Conservation (phyloP, 352 stramenopile species). For the Phytophthora tubulina region DNA sequence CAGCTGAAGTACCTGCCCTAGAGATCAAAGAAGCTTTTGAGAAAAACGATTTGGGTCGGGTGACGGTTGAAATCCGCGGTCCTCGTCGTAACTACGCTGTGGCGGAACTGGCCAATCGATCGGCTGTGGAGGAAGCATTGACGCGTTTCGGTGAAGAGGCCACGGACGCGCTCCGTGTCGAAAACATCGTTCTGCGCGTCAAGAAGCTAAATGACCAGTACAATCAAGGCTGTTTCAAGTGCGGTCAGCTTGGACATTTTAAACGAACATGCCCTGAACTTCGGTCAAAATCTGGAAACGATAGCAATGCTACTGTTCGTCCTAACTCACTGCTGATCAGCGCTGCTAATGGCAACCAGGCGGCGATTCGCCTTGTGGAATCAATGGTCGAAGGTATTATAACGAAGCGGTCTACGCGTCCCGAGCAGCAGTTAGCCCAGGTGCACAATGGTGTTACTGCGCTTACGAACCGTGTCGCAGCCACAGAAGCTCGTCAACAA, state of each 20-base stretch:
- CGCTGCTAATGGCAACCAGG: not conserved
- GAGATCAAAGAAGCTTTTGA: not conserved
- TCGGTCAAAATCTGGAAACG: not conserved
- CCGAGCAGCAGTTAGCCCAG: not conserved
- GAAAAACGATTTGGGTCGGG: not conserved
- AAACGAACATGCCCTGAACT: not conserved
- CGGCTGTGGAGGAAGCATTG: not conserved
- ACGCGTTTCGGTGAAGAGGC: not conserved
- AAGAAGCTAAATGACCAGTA: not conserved
- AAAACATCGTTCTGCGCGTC: not conserved
- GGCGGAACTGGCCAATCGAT: not conserved
- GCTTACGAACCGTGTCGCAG: too few relatives aligned
- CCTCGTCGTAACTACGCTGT: not conserved
- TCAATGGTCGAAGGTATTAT: constrained; percentile 8
- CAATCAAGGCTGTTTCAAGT: not conserved
- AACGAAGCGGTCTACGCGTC: not conserved
- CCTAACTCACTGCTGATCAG: not conserved
- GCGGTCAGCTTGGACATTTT: not conserved
- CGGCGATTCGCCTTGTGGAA: not conserved
- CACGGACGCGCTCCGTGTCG: not conserved
- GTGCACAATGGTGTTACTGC: not conserved
- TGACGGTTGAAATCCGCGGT: not conserved
- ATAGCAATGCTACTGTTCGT: not conserved
- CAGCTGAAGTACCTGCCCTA: not conserved
- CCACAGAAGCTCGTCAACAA: too few relatives aligned